Percentiles rank a stretch among this genome's conserved stretches.
These are phyloP conservation scores for Gynochthodes officinalis DNA, from an alignment of 257 asterid species.

Conservation along the genomic window DNA sequence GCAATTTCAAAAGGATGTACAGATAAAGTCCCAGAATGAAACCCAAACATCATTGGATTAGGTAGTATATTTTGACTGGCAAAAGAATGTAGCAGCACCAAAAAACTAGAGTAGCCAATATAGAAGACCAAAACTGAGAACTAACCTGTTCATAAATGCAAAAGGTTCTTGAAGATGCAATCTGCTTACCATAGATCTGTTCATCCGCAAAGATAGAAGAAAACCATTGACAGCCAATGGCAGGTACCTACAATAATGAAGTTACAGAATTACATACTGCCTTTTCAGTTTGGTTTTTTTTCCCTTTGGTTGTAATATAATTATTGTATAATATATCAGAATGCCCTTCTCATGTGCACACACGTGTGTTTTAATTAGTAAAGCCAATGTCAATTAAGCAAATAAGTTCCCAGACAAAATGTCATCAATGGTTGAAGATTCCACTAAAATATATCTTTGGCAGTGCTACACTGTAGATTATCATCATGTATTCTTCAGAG, in stretches of 20 bases:
- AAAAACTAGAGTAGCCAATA: background rate
- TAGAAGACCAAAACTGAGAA: background rate
- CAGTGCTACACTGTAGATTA: constrained; percentile 3
- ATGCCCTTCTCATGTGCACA: background rate
- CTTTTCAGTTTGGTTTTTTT: background rate
- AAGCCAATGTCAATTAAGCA: background rate
- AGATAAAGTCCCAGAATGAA: background rate
- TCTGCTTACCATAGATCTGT: constrained; percentile 46
- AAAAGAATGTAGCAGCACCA: constrained; percentile 1
- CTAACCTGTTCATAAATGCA: constrained; percentile 83
- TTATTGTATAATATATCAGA: background rate
- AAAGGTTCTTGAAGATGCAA: constrained; percentile 85
- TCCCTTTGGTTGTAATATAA: background rate
- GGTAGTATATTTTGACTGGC: background rate
- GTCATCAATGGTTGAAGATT: background rate
- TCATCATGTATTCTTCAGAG: background rate
- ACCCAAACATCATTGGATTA: background rate
- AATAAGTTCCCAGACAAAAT: background rate
- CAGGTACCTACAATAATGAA: constrained; percentile 58
- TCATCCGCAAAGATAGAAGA: constrained; percentile 49
- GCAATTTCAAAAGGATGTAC: background rate
- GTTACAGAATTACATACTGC: background rate
- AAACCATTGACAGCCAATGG: constrained; percentile 89
- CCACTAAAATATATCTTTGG: background rate
- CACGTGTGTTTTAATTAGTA: background rate